phyloP scores from a whole-genome alignment of 345 rosid genomes.

The Carallia pectinifolia region DNA sequence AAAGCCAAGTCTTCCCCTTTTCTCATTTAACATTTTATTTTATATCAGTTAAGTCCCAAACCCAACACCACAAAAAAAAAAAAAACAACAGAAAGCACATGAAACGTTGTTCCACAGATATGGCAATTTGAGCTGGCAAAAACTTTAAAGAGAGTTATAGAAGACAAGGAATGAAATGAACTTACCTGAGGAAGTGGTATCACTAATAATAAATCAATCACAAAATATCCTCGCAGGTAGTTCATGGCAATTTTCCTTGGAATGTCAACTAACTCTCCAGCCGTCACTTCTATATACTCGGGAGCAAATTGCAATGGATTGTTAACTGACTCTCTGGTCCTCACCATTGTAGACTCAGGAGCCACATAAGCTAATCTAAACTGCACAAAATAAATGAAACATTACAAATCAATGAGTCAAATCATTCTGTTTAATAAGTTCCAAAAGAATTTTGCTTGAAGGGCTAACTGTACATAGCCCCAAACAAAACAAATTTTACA shows the following conservation, averaged over 20 bases:
- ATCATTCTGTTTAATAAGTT: not conserved
- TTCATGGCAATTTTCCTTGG: conserved; percentile 63
- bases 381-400: conserved; percentile 40
- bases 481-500: no score
- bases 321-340: conserved; percentile 8
- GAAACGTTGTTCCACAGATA: not conserved
- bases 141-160: not conserved
- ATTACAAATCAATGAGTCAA: not conserved
- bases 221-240: conserved; percentile 59
- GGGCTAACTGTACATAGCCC: no score
- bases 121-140: not conserved
- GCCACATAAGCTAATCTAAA: conserved; percentile 84
- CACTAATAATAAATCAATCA: conserved; percentile 54
- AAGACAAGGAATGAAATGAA: conserved; percentile 8
- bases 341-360: conserved; percentile 75
- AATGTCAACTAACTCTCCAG: conserved; percentile 84
- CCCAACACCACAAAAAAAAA: no score
- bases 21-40: no score
- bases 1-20: no score
- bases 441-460: no score
- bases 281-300: conserved; percentile 7
- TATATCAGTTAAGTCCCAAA: no score
- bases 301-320: no score
- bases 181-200: conserved; percentile 89
- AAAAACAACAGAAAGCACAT: not conserved